Base-by-base conservation (phyloP, 2,329 filamentous ascomycete genomes). In the Dothistroma septosporum region DNA sequence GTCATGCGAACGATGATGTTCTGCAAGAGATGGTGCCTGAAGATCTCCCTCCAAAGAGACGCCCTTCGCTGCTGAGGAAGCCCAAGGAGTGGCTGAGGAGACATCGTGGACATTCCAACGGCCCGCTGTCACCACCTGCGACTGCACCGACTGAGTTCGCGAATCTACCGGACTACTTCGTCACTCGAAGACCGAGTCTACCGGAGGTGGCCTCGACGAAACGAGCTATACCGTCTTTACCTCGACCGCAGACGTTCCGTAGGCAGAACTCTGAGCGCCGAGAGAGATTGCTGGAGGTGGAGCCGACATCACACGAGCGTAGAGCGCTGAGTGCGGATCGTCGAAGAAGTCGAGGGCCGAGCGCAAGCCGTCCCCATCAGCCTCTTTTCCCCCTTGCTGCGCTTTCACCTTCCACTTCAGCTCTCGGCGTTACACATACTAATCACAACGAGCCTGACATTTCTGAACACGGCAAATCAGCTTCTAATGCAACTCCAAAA, bases 231-330 rank as follows among this genome's bases (percentile, higher is more conserved):
- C 88, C 91, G 19, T 88, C 88, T 16, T 78, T 96, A 41, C 90
- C 91, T 44, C 85, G 91, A 53, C 80, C 87, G 4, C 85, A 88
- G 68, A 95, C 91, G 0, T 92, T 95, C 76, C 89, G 87, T 75
- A 85, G 92, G 69, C 91, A 93, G 74, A 84, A 89, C 72, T 93
- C 91, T 31, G 92, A 96, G 76, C 83, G 85, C 64, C 84, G 91
- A 67, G 85, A 89, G 68, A 87, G 86, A 69, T 80, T 96, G 57
- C 80, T 88, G 61, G 86, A 89, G 49, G 80, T 86, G 47, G 79
- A 87, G 53, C 82, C 84, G 6, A 83, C 85, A 33, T 76, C 81
- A 28, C 83, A 83, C 44, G 89, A 92, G 75, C 85, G 89, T 66
- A 85, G 91, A 70, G 86, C 90, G 11, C 80, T 86, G 14, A 93